Evolutionary conservation across 2,329 filamentous ascomycete species (phyloP), one percentile per base, ranked within the genome.

Genomic region (Phoma sp.): DNA sequence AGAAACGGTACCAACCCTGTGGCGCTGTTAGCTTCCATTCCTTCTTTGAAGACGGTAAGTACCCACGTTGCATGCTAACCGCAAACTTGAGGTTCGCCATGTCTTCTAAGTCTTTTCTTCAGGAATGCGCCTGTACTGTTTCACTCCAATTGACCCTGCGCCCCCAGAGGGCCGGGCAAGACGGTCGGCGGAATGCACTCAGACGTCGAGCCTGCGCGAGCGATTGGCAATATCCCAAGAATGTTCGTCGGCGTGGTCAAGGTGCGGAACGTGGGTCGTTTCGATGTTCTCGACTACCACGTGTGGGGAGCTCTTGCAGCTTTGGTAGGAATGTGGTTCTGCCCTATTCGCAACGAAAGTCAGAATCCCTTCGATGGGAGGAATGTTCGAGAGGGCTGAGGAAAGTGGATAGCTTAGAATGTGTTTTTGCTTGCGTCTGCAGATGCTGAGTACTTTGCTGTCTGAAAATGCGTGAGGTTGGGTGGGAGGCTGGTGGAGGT

Each of bases 1-100:
- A 88, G 78, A 73, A 85, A 81, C 55, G 84, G 83, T 74, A 87
- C 77, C 67, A 87, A 77, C 67, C 83, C 82, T 84, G 50, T 45
- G 20, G 32, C 28, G 20, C 7, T 49, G 63, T 74, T 49, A 72
- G 67, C 51, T 46, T 59, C 45, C 55, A 60, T 66, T 63, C 45
- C 48, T 60, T 51, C 23, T 25, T 32, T 10, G 17, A 37, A 3
- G 20, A 12, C 21, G 10, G 33, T 23, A 47, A 38, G 30, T 42
- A 75, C 75, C 47, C 69, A 78, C 76, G 76, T 73, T 80, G 78
- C 64, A 83, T 77, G 70, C 79, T 79, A 56, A 82, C 77, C 21
- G 80, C 78, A 66, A 83, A 82, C 61, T 74, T 68, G 64, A 81
- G 72, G 63, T 77, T 77, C 54, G 80, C 74, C 80, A 82, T 82